Evolutionary conservation across 192 early-diverging fungal genomes (phyloP).

Genomic region (Coemansia sp.): DNA sequence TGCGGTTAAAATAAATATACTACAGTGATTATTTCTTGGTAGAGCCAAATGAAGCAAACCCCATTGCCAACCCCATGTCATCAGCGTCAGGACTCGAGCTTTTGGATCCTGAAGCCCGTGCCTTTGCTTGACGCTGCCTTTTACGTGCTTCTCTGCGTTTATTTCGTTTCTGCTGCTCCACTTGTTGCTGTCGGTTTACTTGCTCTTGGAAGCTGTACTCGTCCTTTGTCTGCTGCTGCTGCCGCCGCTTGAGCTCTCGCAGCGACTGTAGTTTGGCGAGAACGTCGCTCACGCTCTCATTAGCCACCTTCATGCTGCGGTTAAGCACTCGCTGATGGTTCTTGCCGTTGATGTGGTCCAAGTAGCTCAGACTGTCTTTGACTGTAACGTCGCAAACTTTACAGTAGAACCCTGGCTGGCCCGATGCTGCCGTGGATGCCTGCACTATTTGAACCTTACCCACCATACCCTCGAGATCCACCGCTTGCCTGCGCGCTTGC

Average conservation of each 20-base stretch:
- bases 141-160: conserved; percentile 51
- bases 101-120: conserved; percentile 30
- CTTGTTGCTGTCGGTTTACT: conserved; percentile 61
- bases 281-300: conserved; percentile 75
- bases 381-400: conserved; percentile 82
- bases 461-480: conserved; percentile 73
- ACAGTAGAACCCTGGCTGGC: conserved; percentile 92
- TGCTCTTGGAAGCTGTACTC: conserved; percentile 61
- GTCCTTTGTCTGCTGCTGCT: conserved; percentile 26
- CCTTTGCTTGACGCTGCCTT: conserved; percentile 52
- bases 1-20: not conserved
- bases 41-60: conserved; percentile 47
- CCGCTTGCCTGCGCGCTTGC: conserved; percentile 57
- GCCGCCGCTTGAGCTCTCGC: conserved; percentile 63
- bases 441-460: conserved; percentile 85
- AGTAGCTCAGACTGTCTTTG: conserved; percentile 86
- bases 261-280: conserved; percentile 65
- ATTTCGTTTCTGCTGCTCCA: conserved; percentile 59
- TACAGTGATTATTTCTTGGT: conserved; percentile 16
- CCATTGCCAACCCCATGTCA: conserved; percentile 80
- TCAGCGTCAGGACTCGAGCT: conserved; percentile 41
- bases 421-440: conserved; percentile 51
- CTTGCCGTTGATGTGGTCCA: conserved; percentile 91
- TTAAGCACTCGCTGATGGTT: conserved; percentile 85
- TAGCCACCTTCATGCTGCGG: conserved; percentile 80